Percentiles rank a stretch among this genome's conserved stretches.
These are phyloP conservation scores for Fusarium torulosum DNA, from an alignment of 2,329 filamentous ascomycete species.

Conservation along the genomic window DNA sequence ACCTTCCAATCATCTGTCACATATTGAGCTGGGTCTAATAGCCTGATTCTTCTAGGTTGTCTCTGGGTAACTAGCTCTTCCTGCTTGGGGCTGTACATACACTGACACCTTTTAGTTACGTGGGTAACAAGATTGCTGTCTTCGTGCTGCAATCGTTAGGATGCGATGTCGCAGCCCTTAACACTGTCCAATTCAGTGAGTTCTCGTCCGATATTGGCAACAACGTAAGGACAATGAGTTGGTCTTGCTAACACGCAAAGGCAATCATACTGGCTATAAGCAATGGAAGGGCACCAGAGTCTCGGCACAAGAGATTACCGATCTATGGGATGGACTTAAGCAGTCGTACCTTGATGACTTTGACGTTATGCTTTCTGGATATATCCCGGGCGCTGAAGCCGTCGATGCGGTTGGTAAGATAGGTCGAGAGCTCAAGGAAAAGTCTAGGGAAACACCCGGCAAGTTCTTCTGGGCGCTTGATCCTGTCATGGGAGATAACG, in stretches of 20 bases:
- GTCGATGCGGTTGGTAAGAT: conserved; percentile 89
- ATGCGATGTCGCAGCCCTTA: conserved; percentile 92
- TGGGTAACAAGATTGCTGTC: conserved; percentile 97
- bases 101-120: conserved; percentile 74
- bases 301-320: conserved; percentile 83
- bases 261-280: conserved; percentile 94
- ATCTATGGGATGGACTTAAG: conserved; percentile 86
- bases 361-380: conserved; percentile 94
- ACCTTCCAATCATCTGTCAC: background rate
- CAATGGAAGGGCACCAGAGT: conserved; percentile 89
- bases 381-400: conserved; percentile 87
- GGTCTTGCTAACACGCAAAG: conserved; percentile 60
- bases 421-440: conserved; percentile 80
- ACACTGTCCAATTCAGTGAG: conserved; percentile 98
- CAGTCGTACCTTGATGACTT: conserved; percentile 89
- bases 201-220: conserved; percentile 20
- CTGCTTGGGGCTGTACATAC: background rate
- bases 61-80: conserved; percentile 42
- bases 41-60: conserved; percentile 42
- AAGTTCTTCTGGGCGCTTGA: conserved; percentile 98
- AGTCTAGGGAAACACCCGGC: conserved; percentile 72
- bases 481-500: conserved; percentile 98
- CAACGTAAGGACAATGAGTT: background rate
- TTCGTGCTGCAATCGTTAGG: conserved; percentile 94
- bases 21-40: conserved; percentile 24